A percentile compares a stretch with the other conserved stretches of the same genome.
These are phyloP conservation scores for Scheffersomyces stipitis DNA, from an alignment of 805 yeast genomes.

Conservation along the genomic window DNA sequence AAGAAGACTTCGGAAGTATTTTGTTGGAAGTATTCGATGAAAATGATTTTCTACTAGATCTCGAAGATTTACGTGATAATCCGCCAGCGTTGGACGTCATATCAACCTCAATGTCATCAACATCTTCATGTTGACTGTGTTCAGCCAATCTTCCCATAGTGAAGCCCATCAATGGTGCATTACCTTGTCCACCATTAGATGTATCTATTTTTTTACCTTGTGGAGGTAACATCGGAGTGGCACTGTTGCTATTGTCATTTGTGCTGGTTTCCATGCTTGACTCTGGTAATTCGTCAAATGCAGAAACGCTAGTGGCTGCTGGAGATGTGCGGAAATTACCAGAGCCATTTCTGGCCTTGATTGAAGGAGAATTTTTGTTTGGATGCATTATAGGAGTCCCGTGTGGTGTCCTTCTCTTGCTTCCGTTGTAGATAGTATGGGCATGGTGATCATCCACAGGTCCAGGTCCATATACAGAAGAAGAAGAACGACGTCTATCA, in stretches of 20 bases:
- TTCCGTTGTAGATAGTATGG: conserved; percentile 3
- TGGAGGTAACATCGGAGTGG: conserved; percentile 41
- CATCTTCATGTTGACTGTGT: conserved; percentile 17
- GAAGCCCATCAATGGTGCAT: conserved; percentile 43
- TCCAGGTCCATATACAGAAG: conserved; percentile 23
- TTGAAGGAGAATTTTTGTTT: conserved; percentile 11
- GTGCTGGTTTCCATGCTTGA: conserved; percentile 13
- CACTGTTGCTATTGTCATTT: conserved; percentile 1
- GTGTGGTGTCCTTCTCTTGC: conserved; percentile 44
- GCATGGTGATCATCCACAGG: conserved; percentile 6
- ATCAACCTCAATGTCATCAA: conserved; percentile 1
- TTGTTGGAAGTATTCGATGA: not conserved
- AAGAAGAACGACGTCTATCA: conserved; percentile 33
- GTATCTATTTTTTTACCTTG: conserved; percentile 29
- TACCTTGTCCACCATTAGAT: conserved; percentile 15
- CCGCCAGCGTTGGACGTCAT: not conserved
- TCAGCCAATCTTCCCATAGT: conserved; percentile 47
- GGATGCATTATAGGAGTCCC: conserved; percentile 41
- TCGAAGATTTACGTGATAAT: conserved; percentile 1
- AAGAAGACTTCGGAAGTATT: conserved; percentile 1
- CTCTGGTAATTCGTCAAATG: conserved; percentile 32
- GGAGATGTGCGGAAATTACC: conserved; percentile 2
- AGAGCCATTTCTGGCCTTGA: conserved; percentile 5
- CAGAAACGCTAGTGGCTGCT: not conserved
- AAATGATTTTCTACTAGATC: not conserved